phyloP scores from a whole-genome alignment of 352 stramenopile genomes.

The Aphanomyces cochlioides region DNA sequence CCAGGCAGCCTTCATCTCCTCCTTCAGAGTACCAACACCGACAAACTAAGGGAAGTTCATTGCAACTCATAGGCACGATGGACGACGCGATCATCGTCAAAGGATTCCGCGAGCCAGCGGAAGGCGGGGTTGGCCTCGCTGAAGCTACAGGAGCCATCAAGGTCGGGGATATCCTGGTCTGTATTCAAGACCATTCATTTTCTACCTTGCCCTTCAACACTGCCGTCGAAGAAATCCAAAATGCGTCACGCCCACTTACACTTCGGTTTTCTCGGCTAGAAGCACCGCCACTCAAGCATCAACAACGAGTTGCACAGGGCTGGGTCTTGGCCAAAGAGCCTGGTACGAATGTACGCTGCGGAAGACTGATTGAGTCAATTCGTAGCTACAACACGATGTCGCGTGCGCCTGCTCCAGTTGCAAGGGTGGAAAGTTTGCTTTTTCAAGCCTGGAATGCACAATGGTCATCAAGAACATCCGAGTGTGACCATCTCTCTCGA shows the following conservation, averaged over 20 bases:
- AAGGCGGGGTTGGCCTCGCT: conserved; percentile 34
- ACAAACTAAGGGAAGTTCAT: background rate
- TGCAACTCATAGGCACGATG: conserved; percentile 46
- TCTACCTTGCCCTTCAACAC: conserved; percentile 82
- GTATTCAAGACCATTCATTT: conserved; percentile 85
- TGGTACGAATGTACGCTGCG: conserved; percentile 41
- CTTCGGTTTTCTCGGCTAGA: conserved; percentile 80
- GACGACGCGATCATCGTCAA: conserved; percentile 88
- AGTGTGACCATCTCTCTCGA: conserved; percentile 75
- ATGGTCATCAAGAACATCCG: conserved; percentile 59
- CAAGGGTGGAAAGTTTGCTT: conserved; percentile 72
- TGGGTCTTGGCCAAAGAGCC: conserved; percentile 85
- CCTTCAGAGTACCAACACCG: conserved; percentile 40
- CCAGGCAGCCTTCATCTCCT: conserved; percentile 64
- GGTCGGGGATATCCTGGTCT: conserved; percentile 77
- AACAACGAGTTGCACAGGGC: conserved; percentile 63
- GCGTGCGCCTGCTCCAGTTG: conserved; percentile 80
- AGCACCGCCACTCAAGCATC: conserved; percentile 35
- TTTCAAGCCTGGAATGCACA: conserved; percentile 83
- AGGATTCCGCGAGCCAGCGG: conserved; percentile 50
- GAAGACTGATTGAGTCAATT: background rate
- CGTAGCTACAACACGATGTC: conserved; percentile 39
- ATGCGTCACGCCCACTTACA: conserved; percentile 63
- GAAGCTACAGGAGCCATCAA: conserved; percentile 62
- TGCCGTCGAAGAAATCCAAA: conserved; percentile 69